Evolutionary conservation across 148 eudicot genomes (phyloP).

Genomic region (Euryodendron excelsum): DNA sequence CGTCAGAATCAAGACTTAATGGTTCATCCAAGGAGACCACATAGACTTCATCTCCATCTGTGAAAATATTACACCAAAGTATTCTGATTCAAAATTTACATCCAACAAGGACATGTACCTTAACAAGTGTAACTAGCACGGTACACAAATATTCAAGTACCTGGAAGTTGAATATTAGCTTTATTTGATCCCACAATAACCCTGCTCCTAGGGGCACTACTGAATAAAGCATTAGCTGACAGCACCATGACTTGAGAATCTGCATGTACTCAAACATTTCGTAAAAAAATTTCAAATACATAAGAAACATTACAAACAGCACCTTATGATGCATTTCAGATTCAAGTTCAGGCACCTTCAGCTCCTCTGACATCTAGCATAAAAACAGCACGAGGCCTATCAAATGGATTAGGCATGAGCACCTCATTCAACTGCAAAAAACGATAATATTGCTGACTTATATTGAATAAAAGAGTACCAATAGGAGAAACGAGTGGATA

Average conservation of each 20-base stretch:
- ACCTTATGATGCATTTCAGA: background rate
- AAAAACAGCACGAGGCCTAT: conserved; percentile 81
- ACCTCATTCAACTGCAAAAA: conserved; percentile 77
- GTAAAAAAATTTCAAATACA: background rate
- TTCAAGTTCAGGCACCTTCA: conserved; percentile 49
- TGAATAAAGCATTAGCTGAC: conserved; percentile 27
- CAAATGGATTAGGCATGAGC: conserved; percentile 87
- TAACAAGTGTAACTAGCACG: background rate
- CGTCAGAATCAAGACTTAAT: conserved; percentile 33
- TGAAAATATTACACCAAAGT: conserved; percentile 12
- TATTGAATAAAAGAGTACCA: background rate
- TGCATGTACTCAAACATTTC: conserved; percentile 20
- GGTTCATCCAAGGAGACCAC: conserved; percentile 58
- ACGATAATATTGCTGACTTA: background rate
- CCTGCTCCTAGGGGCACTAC: conserved; percentile 41
- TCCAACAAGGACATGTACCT: background rate
- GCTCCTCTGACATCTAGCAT: conserved; percentile 67
- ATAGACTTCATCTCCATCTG: conserved; percentile 61
- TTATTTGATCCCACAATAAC: conserved; percentile 38
- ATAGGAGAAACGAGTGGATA: conserved; percentile 5
- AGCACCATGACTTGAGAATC: conserved; percentile 42
- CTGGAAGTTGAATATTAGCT: conserved; percentile 66
- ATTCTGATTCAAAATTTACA: background rate
- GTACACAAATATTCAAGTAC: conserved; percentile 31
- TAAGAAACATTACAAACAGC: background rate